These are phyloP conservation scores for Panicum miliaceum DNA, from an alignment of 176 grass and related monocot genomes.

Conservation along the genomic window DNA sequence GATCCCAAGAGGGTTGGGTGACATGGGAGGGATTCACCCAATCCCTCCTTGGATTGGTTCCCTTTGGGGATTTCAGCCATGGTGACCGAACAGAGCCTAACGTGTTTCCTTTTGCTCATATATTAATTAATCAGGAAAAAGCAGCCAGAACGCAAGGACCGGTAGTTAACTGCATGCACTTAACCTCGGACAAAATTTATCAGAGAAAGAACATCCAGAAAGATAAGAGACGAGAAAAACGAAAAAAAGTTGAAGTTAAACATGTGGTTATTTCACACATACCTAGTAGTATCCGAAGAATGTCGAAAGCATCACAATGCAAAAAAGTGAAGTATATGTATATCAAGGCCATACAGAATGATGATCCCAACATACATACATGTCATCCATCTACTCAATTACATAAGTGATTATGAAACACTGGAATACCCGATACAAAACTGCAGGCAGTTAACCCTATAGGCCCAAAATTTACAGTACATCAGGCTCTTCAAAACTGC, in stretches of 20 bases:
- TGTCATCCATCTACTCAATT: not conserved
- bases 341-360: not conserved
- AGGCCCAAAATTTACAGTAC: constrained; percentile 33
- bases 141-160: too few relatives aligned
- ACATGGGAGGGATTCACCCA: too few relatives aligned
- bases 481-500: constrained; percentile 1
- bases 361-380: constrained; percentile 5
- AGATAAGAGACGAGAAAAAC: not conserved
- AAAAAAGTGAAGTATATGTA: not conserved
- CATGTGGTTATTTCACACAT: not conserved
- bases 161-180: too few relatives aligned
- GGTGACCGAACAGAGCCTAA: too few relatives aligned
- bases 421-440: not conserved
- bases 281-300: not conserved
- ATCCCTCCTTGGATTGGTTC: too few relatives aligned
- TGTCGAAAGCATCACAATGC: not conserved
- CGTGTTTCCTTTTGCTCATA: too few relatives aligned
- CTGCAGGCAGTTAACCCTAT: not conserved
- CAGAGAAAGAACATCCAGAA: too few relatives aligned
- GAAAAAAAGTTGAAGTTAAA: not conserved
- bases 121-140: too few relatives aligned
- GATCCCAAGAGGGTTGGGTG: too few relatives aligned
- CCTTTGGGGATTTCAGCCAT: too few relatives aligned
- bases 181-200: too few relatives aligned
- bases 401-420: not conserved